A percentile compares a stretch with the other conserved stretches of the same genome.
Conservation (phyloP, 805 yeast species). For the Suhomyces canberraensis region DNA sequence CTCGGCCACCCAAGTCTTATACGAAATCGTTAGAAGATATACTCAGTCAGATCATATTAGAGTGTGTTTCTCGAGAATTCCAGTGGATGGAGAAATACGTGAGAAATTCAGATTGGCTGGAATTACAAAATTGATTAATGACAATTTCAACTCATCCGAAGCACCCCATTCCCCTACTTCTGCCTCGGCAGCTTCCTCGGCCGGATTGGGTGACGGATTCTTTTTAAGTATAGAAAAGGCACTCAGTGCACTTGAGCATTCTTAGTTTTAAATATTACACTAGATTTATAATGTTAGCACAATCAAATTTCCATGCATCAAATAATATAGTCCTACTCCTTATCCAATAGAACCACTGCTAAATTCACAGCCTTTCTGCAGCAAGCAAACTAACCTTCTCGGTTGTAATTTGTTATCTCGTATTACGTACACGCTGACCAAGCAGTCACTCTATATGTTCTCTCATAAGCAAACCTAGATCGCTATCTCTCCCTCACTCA, state of each 20-base stretch:
- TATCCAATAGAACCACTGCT: too few species aligned
- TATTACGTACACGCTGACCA: too few species aligned
- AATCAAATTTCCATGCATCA: too few species aligned
- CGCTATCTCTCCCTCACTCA: too few species aligned
- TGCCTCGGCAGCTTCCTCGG: slow-evolving; percentile 1
- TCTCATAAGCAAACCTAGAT: too few species aligned
- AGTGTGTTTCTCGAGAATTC: slow-evolving; percentile 61
- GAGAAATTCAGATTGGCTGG: slow-evolving; percentile 55
- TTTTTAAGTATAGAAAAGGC: slow-evolving; percentile 59
- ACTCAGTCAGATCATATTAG: slow-evolving; percentile 46
- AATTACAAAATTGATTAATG: slow-evolving; percentile 33
- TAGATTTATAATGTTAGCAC: too few species aligned
- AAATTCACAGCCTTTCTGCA: too few species aligned
- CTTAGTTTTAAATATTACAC: too few species aligned
- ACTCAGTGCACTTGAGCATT: slow-evolving; percentile 25
- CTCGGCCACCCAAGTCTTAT: slow-evolving; percentile 70
- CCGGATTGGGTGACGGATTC: slow-evolving; percentile 27
- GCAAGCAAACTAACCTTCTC: too few species aligned
- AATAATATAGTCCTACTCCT: too few species aligned
- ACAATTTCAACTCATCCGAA: slow-evolving; percentile 8
- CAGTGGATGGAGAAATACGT: slow-evolving; percentile 46
- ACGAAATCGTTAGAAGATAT: slow-evolving; percentile 58
- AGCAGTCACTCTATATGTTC: too few species aligned
- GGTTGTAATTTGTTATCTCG: too few species aligned
- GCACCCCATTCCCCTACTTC: slow-evolving; percentile 15